Conservation (phyloP, 2,329 filamentous ascomycete genomes). For the Sordariomycetes sp. region DNA sequence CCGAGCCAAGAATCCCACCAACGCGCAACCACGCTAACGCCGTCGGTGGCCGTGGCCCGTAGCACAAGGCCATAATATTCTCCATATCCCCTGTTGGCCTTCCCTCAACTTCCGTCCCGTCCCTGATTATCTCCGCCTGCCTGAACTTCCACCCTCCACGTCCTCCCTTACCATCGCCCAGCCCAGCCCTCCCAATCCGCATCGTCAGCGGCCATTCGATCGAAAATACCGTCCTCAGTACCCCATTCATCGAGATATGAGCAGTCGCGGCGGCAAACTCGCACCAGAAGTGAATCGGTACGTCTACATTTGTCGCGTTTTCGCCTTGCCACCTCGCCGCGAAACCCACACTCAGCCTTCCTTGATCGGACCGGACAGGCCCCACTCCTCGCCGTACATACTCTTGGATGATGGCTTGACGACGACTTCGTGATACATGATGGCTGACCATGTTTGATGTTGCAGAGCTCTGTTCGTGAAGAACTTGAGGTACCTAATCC, state of each 20-base stretch:
- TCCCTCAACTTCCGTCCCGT: neutral
- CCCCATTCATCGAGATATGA: slow-evolving; percentile 64
- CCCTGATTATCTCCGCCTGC: slow-evolving; percentile 3
- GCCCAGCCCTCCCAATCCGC: slow-evolving; percentile 1
- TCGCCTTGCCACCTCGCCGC: neutral
- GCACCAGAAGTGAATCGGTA: slow-evolving; percentile 99
- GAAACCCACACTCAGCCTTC: neutral
- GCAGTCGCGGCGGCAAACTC: slow-evolving; percentile 92
- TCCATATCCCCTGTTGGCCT: slow-evolving; percentile 3
- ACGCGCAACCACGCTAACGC: neutral
- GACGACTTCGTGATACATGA: neutral
- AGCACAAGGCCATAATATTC: slow-evolving; percentile 2
- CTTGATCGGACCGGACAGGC: neutral
- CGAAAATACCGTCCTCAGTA: slow-evolving; percentile 14
- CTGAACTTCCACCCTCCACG: slow-evolving; percentile 1
- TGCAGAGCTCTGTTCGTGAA: slow-evolving; percentile 97
- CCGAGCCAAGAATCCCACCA: neutral
- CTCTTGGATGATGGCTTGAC: neutral
- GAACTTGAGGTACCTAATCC: slow-evolving; percentile 73
- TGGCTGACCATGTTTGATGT: slow-evolving; percentile 4
- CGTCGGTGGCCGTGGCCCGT: neutral
- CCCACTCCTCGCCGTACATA: neutral
- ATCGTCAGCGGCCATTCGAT: slow-evolving; percentile 5
- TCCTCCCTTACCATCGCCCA: neutral
- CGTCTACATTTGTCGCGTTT: slow-evolving; percentile 20